Base-by-base conservation (phyloP, 176 grass and related monocot species). In the Avena eriantha region DNA sequence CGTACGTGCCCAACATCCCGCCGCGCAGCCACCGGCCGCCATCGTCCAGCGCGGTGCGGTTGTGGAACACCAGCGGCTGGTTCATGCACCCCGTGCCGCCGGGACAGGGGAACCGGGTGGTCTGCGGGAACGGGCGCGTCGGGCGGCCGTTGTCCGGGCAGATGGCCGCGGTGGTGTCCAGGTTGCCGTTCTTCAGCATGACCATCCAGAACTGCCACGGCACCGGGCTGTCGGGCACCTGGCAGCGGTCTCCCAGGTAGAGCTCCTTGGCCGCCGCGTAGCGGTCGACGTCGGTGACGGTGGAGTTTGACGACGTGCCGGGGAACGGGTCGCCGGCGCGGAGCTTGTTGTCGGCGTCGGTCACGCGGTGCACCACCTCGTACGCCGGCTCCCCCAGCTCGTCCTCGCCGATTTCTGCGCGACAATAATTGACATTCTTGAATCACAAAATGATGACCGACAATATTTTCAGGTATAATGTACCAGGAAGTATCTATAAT, bases 161-260 rank as follows among this genome's bases (percentile, higher is more conserved):
- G 39, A 91, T 56, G 61, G 86, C 87, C 6, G 93, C 96, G 0
- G 88, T 76, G 72, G 93, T 95, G 88, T 98, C 91, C 33, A 98
- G 78, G 78, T 98, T 98, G 41, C 96, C 93, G 73, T 98, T 98
- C 87, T 98, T 98, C 76, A 98, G 92, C 96, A 98, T 98, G 48
- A 95, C 18, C 96, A 98, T 98, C 96, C 91, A 98, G 88, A 98
- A 98, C 46, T 98, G 87, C 96, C 96, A 98, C 14, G 91, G 91
- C 17, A 5, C 3, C 29, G 81, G 90, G 78, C 31, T 43, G 73
- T 95, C 93, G 2, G 69, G 21, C 18, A 95, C 91, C 86, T 95
- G 74, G 77, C 96, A 98, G 4, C 72, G 93, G 10, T 72, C 85
- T 3, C 96, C 96, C 24, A 98, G 80, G 47, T 95, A 98, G 26